A percentile compares a stretch with the other conserved stretches of the same genome.
Conservation (phyloP, 2,329 filamentous ascomycete genomes). For the Fusarium sp. region DNA sequence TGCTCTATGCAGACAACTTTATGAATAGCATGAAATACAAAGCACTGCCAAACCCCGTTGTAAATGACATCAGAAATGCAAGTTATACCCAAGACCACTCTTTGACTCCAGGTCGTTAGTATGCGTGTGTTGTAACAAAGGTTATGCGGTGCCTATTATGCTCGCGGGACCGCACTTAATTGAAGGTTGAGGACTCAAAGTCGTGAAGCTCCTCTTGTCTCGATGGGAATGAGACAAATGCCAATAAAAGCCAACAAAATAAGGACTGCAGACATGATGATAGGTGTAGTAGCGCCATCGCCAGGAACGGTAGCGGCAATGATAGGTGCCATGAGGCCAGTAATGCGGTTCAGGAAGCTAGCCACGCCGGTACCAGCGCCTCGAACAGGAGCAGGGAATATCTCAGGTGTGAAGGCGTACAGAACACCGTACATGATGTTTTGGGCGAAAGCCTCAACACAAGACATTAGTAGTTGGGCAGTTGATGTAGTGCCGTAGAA, state of each 20-base stretch:
- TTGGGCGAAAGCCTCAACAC: conserved; percentile 75
- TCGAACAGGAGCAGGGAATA: conserved; percentile 76
- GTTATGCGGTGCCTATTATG: background rate
- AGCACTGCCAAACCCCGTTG: conserved; percentile 6
- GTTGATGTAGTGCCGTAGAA: conserved; percentile 64
- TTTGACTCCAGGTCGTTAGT: conserved; percentile 36
- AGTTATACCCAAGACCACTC: conserved; percentile 27
- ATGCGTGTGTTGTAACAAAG: conserved; percentile 18
- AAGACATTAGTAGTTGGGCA: conserved; percentile 72
- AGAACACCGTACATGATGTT: conserved; percentile 82
- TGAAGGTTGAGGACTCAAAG: conserved; percentile 49
- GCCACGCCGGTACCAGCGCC: conserved; percentile 78
- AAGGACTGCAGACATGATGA: conserved; percentile 65
- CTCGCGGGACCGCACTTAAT: background rate
- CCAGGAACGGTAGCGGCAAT: conserved; percentile 70
- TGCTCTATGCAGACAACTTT: conserved; percentile 9
- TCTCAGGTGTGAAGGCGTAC: conserved; percentile 80
- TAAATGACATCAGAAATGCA: conserved; percentile 25
- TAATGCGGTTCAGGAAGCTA: conserved; percentile 74
- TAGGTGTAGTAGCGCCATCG: conserved; percentile 65
- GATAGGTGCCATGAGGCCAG: conserved; percentile 74
- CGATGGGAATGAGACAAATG: conserved; percentile 69
- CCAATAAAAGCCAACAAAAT: conserved; percentile 68
- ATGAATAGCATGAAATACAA: conserved; percentile 13
- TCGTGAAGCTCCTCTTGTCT: conserved; percentile 68